A percentile compares a stretch with the other conserved stretches of the same genome.
phyloP scores from a whole-genome alignment of 495 filamentous ascomycete genomes.

The Podospora conica region DNA sequence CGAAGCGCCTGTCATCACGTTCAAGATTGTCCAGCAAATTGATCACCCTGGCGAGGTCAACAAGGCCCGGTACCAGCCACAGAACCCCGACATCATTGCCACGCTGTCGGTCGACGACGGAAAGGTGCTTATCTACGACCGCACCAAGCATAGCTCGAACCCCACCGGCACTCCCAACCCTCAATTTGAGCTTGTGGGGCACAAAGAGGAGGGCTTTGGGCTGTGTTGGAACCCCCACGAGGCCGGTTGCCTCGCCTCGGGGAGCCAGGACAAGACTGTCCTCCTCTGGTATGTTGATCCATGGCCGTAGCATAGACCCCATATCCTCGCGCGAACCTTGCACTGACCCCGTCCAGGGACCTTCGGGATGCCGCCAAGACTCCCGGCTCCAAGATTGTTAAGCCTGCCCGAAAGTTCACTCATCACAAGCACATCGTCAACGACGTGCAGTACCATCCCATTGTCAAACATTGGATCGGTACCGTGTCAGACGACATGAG shows the following conservation, averaged over 20 bases:
- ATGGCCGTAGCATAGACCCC: not conserved
- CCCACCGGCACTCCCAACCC: constrained; percentile 67
- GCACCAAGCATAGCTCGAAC: constrained; percentile 79
- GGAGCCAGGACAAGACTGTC: constrained; percentile 85
- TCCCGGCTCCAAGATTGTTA: constrained; percentile 62
- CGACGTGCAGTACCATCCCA: constrained; percentile 89
- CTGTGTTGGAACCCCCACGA: constrained; percentile 85
- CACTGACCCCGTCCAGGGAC: constrained; percentile 51
- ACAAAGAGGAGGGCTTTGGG: constrained; percentile 89
- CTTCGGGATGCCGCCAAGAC: constrained; percentile 48
- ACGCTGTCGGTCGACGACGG: constrained; percentile 89
- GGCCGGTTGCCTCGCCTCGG: constrained; percentile 77
- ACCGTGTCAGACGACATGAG: constrained; percentile 94
- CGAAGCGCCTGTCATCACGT: constrained; percentile 60
- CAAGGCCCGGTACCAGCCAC: constrained; percentile 95
- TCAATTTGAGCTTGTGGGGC: constrained; percentile 79
- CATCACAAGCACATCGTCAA: constrained; percentile 90
- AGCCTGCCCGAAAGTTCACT: constrained; percentile 67
- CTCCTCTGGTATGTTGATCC: constrained; percentile 65
- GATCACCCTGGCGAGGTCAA: constrained; percentile 96
- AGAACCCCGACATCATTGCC: constrained; percentile 95
- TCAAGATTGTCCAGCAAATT: constrained; percentile 90
- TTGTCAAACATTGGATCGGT: constrained; percentile 74
- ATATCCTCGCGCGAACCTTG: not conserved
- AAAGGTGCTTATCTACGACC: constrained; percentile 85